A percentile compares a stretch with the other conserved stretches of the same genome.
phyloP scores from a whole-genome alignment of 768 basidiomycete genomes.

The Royoungia palumana region DNA sequence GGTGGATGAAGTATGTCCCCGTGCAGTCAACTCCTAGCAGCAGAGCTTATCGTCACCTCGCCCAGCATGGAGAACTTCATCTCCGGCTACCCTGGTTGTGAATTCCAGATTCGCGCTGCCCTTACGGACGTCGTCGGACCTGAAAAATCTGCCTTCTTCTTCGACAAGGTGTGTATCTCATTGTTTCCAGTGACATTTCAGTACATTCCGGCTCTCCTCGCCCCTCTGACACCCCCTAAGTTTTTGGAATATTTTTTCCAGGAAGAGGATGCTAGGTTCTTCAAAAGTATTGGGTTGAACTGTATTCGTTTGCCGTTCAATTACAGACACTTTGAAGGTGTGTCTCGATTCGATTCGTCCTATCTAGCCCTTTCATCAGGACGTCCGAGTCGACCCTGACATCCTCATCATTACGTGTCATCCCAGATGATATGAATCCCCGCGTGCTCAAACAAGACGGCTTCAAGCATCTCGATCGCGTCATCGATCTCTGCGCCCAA shows the following conservation, averaged over 20 bases:
- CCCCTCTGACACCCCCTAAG: conserved; percentile 32
- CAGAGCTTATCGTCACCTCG: conserved; percentile 3
- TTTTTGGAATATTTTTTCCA: conserved; percentile 84
- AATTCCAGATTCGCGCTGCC: conserved; percentile 71
- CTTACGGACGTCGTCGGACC: conserved; percentile 63
- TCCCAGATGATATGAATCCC: conserved; percentile 69
- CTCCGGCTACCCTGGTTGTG: conserved; percentile 77
- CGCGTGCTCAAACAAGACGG: conserved; percentile 69
- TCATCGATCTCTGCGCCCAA: conserved; percentile 68
- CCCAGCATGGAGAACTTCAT: conserved; percentile 76
- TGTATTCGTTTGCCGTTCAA: conserved; percentile 75
- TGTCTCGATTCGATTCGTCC: too few species aligned
- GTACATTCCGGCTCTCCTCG: background rate
- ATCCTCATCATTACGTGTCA: conserved; percentile 5
- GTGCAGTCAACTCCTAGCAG: background rate
- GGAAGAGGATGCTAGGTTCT: conserved; percentile 72
- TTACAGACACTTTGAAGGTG: conserved; percentile 65
- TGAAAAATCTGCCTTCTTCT: conserved; percentile 73
- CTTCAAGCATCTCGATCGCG: conserved; percentile 82
- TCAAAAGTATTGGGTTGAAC: conserved; percentile 75
- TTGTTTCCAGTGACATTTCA: background rate
- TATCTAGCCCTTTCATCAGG: background rate
- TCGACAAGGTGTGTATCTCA: conserved; percentile 60
- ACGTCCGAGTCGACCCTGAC: background rate
- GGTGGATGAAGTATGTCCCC: conserved; percentile 78